Base-by-base conservation (phyloP, 768 basidiomycete genomes). In the Agrocybe chaxingu region DNA sequence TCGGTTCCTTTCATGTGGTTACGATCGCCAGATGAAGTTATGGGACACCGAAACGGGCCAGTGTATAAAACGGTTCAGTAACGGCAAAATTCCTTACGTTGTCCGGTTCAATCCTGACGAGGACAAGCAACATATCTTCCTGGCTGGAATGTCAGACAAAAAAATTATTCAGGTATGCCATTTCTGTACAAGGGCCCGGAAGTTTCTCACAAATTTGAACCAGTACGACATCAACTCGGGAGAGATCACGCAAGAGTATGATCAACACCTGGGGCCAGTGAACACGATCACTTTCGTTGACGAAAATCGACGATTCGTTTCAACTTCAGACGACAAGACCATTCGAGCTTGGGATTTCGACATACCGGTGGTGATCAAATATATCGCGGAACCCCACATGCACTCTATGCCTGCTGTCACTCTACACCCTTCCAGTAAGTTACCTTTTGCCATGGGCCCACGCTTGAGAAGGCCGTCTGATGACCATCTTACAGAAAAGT, bases 41-140 rank as follows among this genome's bases (percentile, higher is more conserved):
- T 99, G 97, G 97, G 96, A 99, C 62, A 98, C 97, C 13, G 97
- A 99, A 71, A 98, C 97, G 0, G 96, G 94, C 1, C 92, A 98
- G 72, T 98, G 97, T 71, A 70, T 97, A 53, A 90, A 98, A 66
- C 88, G 95, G 6, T 99, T 98, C 71, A 87, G 89, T 57, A 98
- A 98, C 61, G 97, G 96, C 55, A 98, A 98, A 75, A 94, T 94
- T 13, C 94, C 97, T 8, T 94, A 98, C 65, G 93, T 96, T 45
- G 78, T 98, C 47, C 83, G 85, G 48, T 99, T 98, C 76, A 90
- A 98, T 66, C 97, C 97, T 5, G 96, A 97, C 64, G 79, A 89
- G 49, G 94, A 98, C 61, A 98, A 98, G 67, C 94, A 98, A 64
- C 74, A 97, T 64, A 87, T 95, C 45, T 98, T 98, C 75, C 75